Evolutionary conservation across 305 asterid genomes (phyloP).

Genomic region (Rubia occidens): DNA sequence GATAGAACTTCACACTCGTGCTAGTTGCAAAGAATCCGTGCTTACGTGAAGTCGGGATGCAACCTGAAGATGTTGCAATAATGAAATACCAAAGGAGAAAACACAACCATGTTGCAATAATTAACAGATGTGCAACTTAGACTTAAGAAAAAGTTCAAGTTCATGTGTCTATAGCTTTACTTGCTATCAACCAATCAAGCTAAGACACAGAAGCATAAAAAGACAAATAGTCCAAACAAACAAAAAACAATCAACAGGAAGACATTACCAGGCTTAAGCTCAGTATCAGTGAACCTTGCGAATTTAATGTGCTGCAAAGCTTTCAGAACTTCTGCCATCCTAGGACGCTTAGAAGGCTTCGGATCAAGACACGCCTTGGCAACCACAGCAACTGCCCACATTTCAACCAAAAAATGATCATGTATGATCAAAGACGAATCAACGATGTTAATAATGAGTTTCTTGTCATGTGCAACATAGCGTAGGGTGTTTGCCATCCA

Average conservation of each 20-base stretch:
- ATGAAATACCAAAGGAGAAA: neutral
- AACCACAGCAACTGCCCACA: constrained; percentile 80
- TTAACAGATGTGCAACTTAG: neutral
- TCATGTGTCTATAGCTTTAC: too few relatives aligned
- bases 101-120: neutral
- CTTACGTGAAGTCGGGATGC: constrained; percentile 21
- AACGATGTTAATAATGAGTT: constrained; percentile 53
- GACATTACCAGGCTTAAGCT: neutral
- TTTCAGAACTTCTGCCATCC: constrained; percentile 60
- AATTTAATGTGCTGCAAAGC: constrained; percentile 36
- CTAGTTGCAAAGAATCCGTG: constrained; percentile 27
- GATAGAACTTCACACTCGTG: constrained; percentile 23
- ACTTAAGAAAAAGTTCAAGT: neutral
- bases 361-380: constrained; percentile 75
- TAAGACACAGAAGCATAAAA: neutral
- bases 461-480: constrained; percentile 56
- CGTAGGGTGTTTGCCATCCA: constrained; percentile 50
- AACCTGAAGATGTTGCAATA: constrained; percentile 20
- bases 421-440: constrained; percentile 56
- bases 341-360: constrained; percentile 54
- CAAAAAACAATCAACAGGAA: too few relatives aligned
- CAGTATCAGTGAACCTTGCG: neutral
- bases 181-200: neutral
- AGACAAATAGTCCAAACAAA: neutral
- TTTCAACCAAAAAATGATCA: constrained; percentile 68